Percentiles rank a stretch among this genome's conserved stretches.
phyloP scores from a whole-genome alignment of 2,329 filamentous ascomycete species.

The Tolypocladium tropicale region DNA sequence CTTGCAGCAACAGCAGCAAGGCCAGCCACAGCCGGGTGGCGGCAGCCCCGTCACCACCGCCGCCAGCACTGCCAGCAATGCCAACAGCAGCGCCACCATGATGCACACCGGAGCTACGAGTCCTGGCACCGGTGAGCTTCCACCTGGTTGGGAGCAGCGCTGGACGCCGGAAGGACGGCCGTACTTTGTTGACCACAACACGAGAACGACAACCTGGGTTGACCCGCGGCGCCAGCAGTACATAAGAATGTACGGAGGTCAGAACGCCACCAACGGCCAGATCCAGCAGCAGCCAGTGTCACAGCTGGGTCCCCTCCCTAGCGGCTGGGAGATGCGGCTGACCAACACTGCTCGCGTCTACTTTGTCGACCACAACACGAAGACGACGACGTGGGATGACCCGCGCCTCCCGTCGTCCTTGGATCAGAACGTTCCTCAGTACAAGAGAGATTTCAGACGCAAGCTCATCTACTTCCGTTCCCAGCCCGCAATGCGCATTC shows the following conservation, averaged over 20 bases:
- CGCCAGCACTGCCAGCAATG: constrained; percentile 19
- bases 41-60: constrained; percentile 10
- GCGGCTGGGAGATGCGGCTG: constrained; percentile 98
- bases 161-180: constrained; percentile 89
- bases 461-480: constrained; percentile 99
- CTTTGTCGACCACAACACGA: constrained; percentile 99
- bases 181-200: constrained; percentile 98
- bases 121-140: constrained; percentile 87
- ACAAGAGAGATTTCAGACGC: constrained; percentile 96
- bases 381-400: constrained; percentile 99
- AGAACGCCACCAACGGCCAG: constrained; percentile 72
- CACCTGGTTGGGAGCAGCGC: constrained; percentile 91
- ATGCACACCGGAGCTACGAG: constrained; percentile 91
- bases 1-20: constrained; percentile 44
- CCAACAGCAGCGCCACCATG: constrained; percentile 57
- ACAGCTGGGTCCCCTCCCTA: constrained; percentile 87
- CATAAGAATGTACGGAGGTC: constrained; percentile 90
- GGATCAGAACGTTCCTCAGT: constrained; percentile 97
- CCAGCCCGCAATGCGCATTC: constrained; percentile 88
- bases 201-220: constrained; percentile 95
- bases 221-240: constrained; percentile 96
- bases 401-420: constrained; percentile 88
- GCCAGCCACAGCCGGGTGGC: constrained; percentile 30
- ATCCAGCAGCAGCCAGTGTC: constrained; percentile 98
- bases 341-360: constrained; percentile 97